Percentiles rank a stretch among this genome's conserved stretches.
These are phyloP conservation scores for Scheffersomyces illinoinensis DNA, from an alignment of 1,139 yeast genomes.

Conservation along the genomic window DNA sequence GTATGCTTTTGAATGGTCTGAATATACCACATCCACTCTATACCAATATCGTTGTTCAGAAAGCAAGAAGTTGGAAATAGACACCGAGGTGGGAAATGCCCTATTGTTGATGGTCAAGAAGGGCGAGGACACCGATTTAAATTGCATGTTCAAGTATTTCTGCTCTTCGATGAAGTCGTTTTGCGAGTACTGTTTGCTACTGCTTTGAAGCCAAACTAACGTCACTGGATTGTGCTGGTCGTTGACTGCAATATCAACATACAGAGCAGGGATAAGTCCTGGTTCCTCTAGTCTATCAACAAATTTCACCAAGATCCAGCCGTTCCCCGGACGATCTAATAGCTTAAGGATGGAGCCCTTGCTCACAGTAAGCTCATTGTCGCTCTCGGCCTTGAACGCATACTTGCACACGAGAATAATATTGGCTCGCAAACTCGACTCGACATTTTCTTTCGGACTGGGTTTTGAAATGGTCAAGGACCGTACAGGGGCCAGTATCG, in stretches of 20 bases:
- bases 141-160: slow-evolving; percentile 20
- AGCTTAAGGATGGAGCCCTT: slow-evolving; percentile 45
- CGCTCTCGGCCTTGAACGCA: slow-evolving; percentile 34
- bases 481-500: slow-evolving; percentile 6
- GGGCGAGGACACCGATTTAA: slow-evolving; percentile 16
- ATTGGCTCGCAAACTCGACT: slow-evolving; percentile 23
- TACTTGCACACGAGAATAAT: slow-evolving; percentile 42
- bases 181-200: neutral
- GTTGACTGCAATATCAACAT: slow-evolving; percentile 48
- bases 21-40: slow-evolving; percentile 37
- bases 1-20: slow-evolving; percentile 30
- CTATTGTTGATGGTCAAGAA: slow-evolving; percentile 34
- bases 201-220: slow-evolving; percentile 34
- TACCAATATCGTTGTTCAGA: slow-evolving; percentile 43
- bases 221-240: slow-evolving; percentile 40
- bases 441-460: slow-evolving; percentile 12
- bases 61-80: slow-evolving; percentile 37
- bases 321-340: slow-evolving; percentile 39
- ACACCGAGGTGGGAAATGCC: slow-evolving; percentile 32
- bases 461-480: slow-evolving; percentile 22
- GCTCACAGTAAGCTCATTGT: slow-evolving; percentile 32
- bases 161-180: slow-evolving; percentile 12
- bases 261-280: slow-evolving; percentile 44
- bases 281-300: slow-evolving; percentile 37
- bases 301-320: slow-evolving; percentile 47